Evolutionary conservation across 129 eudicot genomes (phyloP).

Genomic region (Flaveria brownii): DNA sequence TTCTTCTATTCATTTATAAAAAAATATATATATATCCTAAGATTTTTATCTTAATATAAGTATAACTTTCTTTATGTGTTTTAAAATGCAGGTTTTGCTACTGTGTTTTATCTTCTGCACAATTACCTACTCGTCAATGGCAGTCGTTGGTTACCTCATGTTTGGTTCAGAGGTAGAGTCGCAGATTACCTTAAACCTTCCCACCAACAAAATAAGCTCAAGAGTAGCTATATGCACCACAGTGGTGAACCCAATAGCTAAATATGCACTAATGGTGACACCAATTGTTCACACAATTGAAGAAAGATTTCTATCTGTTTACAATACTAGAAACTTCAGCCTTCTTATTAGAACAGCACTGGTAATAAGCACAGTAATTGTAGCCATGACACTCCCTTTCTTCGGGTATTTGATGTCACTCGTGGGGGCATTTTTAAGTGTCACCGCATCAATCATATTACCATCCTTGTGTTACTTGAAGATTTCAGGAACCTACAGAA

Average conservation of each 20-base stretch:
- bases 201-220: conserved; percentile 65
- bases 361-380: conserved; percentile 65
- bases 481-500: conserved; percentile 56
- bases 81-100: conserved; percentile 61
- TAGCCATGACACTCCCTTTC: conserved; percentile 74
- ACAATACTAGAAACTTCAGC: conserved; percentile 42
- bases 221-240: conserved; percentile 83
- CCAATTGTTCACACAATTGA: conserved; percentile 66
- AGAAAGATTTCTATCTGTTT: conserved; percentile 38
- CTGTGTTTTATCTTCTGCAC: conserved; percentile 77
- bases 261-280: conserved; percentile 82
- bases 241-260: conserved; percentile 81
- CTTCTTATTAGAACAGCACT: conserved; percentile 53
- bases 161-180: conserved; percentile 66
- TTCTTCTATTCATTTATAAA: neutral
- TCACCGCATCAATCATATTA: conserved; percentile 65
- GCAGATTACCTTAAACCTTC: conserved; percentile 83
- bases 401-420: conserved; percentile 78
- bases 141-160: conserved; percentile 81
- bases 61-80: neutral
- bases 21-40: neutral
- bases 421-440: conserved; percentile 89
- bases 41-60: neutral
- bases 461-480: conserved; percentile 86
- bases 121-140: conserved; percentile 72